Evolutionary conservation across 495 filamentous ascomycete species (phyloP), one percentile per base, ranked within the genome.

Genomic region (Aspergillus leporis): DNA sequence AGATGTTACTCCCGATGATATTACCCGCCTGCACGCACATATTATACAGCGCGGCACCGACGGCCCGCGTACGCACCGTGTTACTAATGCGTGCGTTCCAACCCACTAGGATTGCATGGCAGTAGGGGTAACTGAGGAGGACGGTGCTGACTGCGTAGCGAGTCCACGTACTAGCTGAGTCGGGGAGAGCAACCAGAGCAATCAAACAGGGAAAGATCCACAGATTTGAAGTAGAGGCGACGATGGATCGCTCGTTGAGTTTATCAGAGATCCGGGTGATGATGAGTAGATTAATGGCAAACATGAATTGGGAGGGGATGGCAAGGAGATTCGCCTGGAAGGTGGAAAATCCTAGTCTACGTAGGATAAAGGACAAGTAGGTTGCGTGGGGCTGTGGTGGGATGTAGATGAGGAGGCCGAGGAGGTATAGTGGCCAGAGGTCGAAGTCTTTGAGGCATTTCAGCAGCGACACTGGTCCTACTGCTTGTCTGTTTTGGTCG

Each of bases 51-150:
- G 80, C 80, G 0, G 79, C 70, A 5, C 70, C 71, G 14, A 87
- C 77, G 8, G 82, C 77, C 12, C 84, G 65, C 0, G 83, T 84
- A 6, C 83, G 65, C 7, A 86, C 84, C 0, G 75, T 76, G 36
- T 81, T 82, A 16, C 79, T 75, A 59, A 85, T 83, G 40, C 75
- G 69, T 0, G 77, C 77, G 21, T 79, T 81, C 78, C 80, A 80
- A 6, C 73, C 83, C 0, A 85, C 83, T 51, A 84, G 77, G 32
- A 87, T 83, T 0, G 81, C 77, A 54, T 81, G 80, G 62, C 72
- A 75, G 55, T 82, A 81, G 2, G 80, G 80, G 46, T 78, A 77
- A 31, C 73, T 72, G 6, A 76, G 57, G 5, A 82, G 51, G 0
- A 70, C 72, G 3, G 75, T 81, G 1, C 79, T 46, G 2, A 82